Evolutionary conservation across 1,284 basidiomycete genomes (phyloP).

Genomic region (Coriolopsis trogii): DNA sequence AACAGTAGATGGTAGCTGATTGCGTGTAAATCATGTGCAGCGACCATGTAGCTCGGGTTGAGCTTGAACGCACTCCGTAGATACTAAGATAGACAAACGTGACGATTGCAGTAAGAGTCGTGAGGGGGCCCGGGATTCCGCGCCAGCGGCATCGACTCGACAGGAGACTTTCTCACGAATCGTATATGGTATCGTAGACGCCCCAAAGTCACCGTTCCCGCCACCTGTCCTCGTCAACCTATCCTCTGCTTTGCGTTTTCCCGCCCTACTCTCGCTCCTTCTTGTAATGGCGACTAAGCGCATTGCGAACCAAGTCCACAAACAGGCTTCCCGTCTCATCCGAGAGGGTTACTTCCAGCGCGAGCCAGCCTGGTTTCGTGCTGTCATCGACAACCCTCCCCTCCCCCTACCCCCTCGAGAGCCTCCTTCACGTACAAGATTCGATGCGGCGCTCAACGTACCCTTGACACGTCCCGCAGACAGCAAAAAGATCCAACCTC

Average conservation of each 20-base stretch:
- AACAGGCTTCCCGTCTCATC: slow-evolving; percentile 84
- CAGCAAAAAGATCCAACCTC: slow-evolving; percentile 51
- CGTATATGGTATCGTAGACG: slow-evolving; percentile 1
- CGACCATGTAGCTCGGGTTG: no score
- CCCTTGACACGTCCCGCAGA: slow-evolving; percentile 15
- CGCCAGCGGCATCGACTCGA: no score
- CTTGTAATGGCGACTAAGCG: slow-evolving; percentile 70
- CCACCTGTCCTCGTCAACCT: neutral
- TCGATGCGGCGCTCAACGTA: slow-evolving; percentile 41
- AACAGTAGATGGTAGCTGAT: no score
- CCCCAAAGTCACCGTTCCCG: no score
- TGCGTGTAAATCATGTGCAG: no score
- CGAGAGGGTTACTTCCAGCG: slow-evolving; percentile 67
- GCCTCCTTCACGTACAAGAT: slow-evolving; percentile 57
- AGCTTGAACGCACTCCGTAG: no score
- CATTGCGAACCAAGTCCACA: slow-evolving; percentile 87
- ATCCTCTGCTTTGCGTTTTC: neutral
- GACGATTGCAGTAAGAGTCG: no score
- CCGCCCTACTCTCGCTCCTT: neutral
- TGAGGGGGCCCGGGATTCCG: no score
- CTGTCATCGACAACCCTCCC: slow-evolving; percentile 88
- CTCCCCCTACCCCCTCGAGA: slow-evolving; percentile 80
- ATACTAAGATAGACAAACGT: no score
- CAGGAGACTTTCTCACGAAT: neutral
- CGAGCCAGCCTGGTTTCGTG: slow-evolving; percentile 85